Evolutionary conservation across 352 stramenopile genomes (phyloP).

Genomic region (Pythium diclinum): DNA sequence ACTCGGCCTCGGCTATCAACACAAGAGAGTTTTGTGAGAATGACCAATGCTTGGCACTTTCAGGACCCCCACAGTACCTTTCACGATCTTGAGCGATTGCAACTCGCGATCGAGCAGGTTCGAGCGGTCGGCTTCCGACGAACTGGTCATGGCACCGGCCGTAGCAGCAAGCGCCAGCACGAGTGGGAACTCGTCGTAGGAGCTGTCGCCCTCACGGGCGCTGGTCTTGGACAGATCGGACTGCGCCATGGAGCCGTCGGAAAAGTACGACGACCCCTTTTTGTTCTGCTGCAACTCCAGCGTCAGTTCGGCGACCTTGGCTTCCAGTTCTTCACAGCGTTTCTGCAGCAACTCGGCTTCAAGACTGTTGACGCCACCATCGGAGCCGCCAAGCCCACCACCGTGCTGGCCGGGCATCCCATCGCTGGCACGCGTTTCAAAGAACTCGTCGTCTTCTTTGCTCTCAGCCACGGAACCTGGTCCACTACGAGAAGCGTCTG

Average conservation of each 20-base stretch:
- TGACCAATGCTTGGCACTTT: neutral
- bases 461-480: conserved; percentile 14
- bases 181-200: conserved; percentile 72
- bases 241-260: conserved; percentile 55
- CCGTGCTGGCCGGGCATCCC: conserved; percentile 6
- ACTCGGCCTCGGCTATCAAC: conserved; percentile 5
- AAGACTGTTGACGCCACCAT: conserved; percentile 6
- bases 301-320: conserved; percentile 56
- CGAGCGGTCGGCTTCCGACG: conserved; percentile 57
- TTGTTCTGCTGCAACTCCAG: conserved; percentile 68
- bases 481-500: conserved; percentile 5
- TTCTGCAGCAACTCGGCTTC: conserved; percentile 59
- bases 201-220: conserved; percentile 59
- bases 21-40: neutral
- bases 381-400: neutral
- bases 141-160: conserved; percentile 67
- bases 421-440: conserved; percentile 21
- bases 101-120: conserved; percentile 63
- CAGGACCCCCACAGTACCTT: conserved; percentile 23
- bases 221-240: conserved; percentile 75
- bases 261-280: conserved; percentile 73
- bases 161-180: conserved; percentile 75
- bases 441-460: conserved; percentile 29
- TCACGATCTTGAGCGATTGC: conserved; percentile 43
- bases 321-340: conserved; percentile 70